Base-by-base conservation (phyloP, 306 rosid species). In the Acacia crassicarpa region DNA sequence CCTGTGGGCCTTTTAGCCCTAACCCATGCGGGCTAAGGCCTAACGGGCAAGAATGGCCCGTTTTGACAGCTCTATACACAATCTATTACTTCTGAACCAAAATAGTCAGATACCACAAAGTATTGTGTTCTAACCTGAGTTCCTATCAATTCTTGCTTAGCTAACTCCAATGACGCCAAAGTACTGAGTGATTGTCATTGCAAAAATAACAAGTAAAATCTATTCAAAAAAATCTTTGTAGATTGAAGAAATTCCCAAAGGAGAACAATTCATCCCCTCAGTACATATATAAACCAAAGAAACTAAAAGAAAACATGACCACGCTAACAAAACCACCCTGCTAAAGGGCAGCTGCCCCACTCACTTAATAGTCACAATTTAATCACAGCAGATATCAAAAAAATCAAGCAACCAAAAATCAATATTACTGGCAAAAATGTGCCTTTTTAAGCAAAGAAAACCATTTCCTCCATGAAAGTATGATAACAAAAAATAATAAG, bases 161-260 rank as follows among this genome's bases (percentile, higher is more conserved):
- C 78, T 44, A 89, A 83, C 87, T 89, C 97, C 86, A 93, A 77
- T 48, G 77, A 84, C 72, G 93, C 92, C 67, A 94, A 88, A 54
- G 92, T 85, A 67, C 81, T 87, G 75, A 86, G 88, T 61, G 98
- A 92, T 86, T 91, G 95, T 86, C 93, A 76, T 97, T 94, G 89
- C 65, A 84, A 82, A 80, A 74, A 19, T 83, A 68, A 73, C 67
- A 63, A 56, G 75, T 77, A 44, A 43, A 78, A 56, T 80, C 27
- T 43, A 61, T 51, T 78, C 46, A 49, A 78, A 51, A 53, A 23
- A 22, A 49, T 9, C 56, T 49, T 76, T 51, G 61, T 16, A 30
- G 54, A 43, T 40, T 62, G 14, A 69, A 75, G 63, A 61, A 75
- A 66, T 58, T 41, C 54, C 15, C 22, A 19, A 33, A 22, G 73